These are phyloP conservation scores for Trametes cinnabarina DNA, from an alignment of 768 basidiomycete genomes.

Conservation along the genomic window DNA sequence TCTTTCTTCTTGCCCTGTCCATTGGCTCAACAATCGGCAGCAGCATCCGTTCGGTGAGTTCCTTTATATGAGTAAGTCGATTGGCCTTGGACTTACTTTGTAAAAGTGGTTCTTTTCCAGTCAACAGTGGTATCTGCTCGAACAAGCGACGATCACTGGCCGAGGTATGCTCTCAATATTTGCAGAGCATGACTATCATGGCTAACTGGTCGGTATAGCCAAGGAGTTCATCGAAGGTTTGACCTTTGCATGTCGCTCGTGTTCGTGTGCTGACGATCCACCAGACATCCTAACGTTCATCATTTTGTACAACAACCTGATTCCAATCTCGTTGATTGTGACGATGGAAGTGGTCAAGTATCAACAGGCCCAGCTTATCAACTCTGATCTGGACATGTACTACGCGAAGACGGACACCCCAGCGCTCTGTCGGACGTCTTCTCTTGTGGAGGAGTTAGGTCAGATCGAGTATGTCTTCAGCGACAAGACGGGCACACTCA, in stretches of 20 bases:
- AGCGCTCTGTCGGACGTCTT: slow-evolving; percentile 95
- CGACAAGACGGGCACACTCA: slow-evolving; percentile 93
- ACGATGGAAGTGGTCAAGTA: slow-evolving; percentile 99
- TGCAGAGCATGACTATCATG: neutral
- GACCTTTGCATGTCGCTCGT: neutral
- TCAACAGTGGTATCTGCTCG: slow-evolving; percentile 88
- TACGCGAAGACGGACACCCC: slow-evolving; percentile 93
- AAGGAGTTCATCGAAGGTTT: slow-evolving; percentile 83
- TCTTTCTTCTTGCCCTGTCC: slow-evolving; percentile 81
- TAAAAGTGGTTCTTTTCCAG: slow-evolving; percentile 81
- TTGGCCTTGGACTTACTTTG: neutral
- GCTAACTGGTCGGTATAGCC: slow-evolving; percentile 40
- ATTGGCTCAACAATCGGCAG: slow-evolving; percentile 90
- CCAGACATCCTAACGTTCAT: slow-evolving; percentile 96
- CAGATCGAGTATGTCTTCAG: slow-evolving; percentile 97
- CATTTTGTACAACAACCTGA: slow-evolving; percentile 98
- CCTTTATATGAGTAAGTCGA: neutral
- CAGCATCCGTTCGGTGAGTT: slow-evolving; percentile 72
- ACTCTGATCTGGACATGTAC: slow-evolving; percentile 98
- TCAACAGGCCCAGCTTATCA: slow-evolving; percentile 96
- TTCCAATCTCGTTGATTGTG: slow-evolving; percentile 97
- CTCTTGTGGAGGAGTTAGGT: slow-evolving; percentile 96
- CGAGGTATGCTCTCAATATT: slow-evolving; percentile 50
- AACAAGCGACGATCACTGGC: slow-evolving; percentile 55
- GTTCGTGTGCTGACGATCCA: neutral